phyloP scores from a whole-genome alignment of 108 stramenopile species.

The Cyclostephanos invisitatus region DNA sequence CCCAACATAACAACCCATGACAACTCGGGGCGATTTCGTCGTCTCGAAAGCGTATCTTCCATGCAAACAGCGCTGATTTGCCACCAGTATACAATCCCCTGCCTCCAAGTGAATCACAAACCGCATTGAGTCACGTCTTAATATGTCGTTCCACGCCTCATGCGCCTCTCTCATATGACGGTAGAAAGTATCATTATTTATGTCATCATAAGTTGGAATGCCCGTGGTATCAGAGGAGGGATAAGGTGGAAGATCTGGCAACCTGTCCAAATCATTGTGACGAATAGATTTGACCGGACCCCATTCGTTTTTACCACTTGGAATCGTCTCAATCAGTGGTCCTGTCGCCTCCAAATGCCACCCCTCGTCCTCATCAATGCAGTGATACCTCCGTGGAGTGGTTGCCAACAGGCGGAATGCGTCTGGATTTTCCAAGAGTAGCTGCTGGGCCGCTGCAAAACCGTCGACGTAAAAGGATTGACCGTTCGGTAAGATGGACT shows the following conservation, averaged over 20 bases:
- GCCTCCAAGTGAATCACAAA: constrained; percentile 66
- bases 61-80: constrained; percentile 86
- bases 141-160: constrained; percentile 64
- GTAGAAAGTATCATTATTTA: constrained; percentile 64
- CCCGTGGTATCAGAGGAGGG: background rate
- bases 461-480: constrained; percentile 72
- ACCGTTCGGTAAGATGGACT: constrained; percentile 23
- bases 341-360: constrained; percentile 82
- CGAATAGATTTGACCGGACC: constrained; percentile 64
- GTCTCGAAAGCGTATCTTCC: constrained; percentile 65
- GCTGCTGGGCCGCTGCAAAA: constrained; percentile 63
- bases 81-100: constrained; percentile 81
- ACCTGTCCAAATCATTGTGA: constrained; percentile 85
- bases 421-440: constrained; percentile 52
- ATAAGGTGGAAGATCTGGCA: constrained; percentile 78
- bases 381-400: constrained; percentile 64
- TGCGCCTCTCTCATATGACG: constrained; percentile 55
- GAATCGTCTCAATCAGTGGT: constrained; percentile 58
- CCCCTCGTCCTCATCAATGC: constrained; percentile 64
- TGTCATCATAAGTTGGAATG: constrained; percentile 3
- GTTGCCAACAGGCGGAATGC: constrained; percentile 58
- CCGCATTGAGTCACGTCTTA: constrained; percentile 69
- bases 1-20: constrained; percentile 81
- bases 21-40: constrained; percentile 50
- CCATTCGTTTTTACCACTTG: constrained; percentile 18